Evolutionary conservation across 2,329 filamentous ascomycete species (phyloP).

Genomic region (Apiospora koreana): DNA sequence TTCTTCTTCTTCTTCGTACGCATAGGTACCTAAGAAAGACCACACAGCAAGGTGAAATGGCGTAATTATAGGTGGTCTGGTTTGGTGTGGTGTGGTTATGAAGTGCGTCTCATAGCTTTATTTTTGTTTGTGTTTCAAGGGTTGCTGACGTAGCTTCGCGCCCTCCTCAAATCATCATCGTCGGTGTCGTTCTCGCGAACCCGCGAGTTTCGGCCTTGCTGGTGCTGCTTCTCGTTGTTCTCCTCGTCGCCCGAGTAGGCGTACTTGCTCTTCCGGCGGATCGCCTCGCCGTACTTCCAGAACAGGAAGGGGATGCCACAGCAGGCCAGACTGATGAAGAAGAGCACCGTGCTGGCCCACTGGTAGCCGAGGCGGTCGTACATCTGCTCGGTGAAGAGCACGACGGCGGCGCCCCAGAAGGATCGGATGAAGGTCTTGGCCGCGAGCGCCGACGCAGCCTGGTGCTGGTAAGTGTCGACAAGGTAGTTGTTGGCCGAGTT

Average conservation of each 20-base stretch:
- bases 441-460: constrained; percentile 78
- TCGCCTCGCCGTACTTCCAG: constrained; percentile 73
- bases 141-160: constrained; percentile 49
- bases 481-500: constrained; percentile 78
- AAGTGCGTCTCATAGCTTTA: background rate
- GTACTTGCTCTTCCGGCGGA: constrained; percentile 69
- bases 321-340: constrained; percentile 74
- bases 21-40: background rate
- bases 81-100: too few species aligned
- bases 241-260: constrained; percentile 67
- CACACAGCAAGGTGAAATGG: background rate
- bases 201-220: constrained; percentile 19
- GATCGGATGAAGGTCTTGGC: constrained; percentile 79
- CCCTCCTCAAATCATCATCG: constrained; percentile 43
- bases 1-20: background rate
- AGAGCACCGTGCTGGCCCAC: constrained; percentile 74
- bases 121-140: constrained; percentile 31
- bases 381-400: constrained; percentile 84
- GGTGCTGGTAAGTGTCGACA: constrained; percentile 64
- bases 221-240: constrained; percentile 27
- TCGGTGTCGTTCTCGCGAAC: constrained; percentile 34
- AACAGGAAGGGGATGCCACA: constrained; percentile 84
- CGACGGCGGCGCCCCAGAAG: constrained; percentile 77
- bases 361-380: constrained; percentile 71
- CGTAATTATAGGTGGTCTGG: background rate